Evolutionary conservation across 148 eudicot species (phyloP).

Genomic region (Rhododendron molle): DNA sequence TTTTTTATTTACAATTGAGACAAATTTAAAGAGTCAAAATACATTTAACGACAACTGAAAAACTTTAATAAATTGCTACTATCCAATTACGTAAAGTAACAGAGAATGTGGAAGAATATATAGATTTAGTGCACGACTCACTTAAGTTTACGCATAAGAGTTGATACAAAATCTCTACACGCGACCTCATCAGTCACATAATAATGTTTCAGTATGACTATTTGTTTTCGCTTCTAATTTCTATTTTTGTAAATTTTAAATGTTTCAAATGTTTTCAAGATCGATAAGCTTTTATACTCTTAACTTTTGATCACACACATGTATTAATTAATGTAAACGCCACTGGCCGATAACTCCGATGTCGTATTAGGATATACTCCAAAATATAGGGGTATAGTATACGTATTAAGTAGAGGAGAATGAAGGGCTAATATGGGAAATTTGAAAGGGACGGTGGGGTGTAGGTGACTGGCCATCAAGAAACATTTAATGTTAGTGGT

Average conservation of each 20-base stretch:
- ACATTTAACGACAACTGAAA: not conserved
- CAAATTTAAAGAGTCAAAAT: too few relatives aligned
- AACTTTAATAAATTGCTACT: not conserved
- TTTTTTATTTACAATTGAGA: too few relatives aligned
- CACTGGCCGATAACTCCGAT: not conserved
- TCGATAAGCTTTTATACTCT: not conserved
- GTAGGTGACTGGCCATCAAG: slow-evolving; percentile 13
- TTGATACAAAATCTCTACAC: not conserved
- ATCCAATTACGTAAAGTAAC: too few relatives aligned
- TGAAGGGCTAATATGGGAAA: not conserved
- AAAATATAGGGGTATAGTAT: not conserved
- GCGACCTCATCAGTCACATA: not conserved
- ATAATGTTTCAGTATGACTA: too few relatives aligned
- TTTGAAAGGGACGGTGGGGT: not conserved
- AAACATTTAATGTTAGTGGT: not conserved
- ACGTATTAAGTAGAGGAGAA: not conserved
- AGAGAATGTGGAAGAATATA: not conserved
- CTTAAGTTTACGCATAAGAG: not conserved
- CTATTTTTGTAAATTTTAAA: not conserved
- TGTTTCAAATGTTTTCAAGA: not conserved
- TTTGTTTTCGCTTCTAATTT: too few relatives aligned
- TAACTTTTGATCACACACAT: not conserved
- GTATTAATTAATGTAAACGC: too few relatives aligned
- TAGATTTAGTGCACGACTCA: not conserved
- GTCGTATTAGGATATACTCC: not conserved